Conservation (phyloP, 192 early-diverging fungal species). For the Podila verticillata region DNA sequence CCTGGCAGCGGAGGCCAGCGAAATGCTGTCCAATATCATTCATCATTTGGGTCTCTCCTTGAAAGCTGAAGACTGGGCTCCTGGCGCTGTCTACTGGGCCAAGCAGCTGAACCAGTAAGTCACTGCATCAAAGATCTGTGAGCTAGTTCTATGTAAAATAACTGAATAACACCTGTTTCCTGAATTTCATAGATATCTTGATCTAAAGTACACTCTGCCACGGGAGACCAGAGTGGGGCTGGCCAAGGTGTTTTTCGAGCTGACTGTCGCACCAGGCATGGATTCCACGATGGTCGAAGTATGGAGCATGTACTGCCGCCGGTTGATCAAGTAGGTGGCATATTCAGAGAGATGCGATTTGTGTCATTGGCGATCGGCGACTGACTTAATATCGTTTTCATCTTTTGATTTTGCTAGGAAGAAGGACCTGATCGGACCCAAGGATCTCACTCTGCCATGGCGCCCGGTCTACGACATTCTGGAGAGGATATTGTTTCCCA, state of each 20-base stretch:
- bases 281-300: slow-evolving; percentile 71
- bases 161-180: no score
- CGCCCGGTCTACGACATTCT: slow-evolving; percentile 75
- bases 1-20: slow-evolving; percentile 36
- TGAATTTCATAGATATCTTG: slow-evolving; percentile 63
- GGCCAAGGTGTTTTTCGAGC: slow-evolving; percentile 71
- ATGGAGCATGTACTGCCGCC: slow-evolving; percentile 66
- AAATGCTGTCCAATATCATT: slow-evolving; percentile 36
- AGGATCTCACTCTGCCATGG: slow-evolving; percentile 80
- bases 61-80: slow-evolving; percentile 64
- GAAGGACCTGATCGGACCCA: slow-evolving; percentile 67
- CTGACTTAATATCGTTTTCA: not conserved
- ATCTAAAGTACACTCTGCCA: slow-evolving; percentile 70
- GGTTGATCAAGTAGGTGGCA: slow-evolving; percentile 73
- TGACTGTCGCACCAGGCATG: slow-evolving; percentile 71
- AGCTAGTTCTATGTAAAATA: no score
- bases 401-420: slow-evolving; percentile 54
- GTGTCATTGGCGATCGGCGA: not conserved
- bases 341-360: not conserved
- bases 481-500: slow-evolving; percentile 66
- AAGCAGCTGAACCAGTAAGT: slow-evolving; percentile 66
- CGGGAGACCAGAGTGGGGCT: slow-evolving; percentile 62
- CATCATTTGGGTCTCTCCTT: slow-evolving; percentile 28
- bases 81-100: slow-evolving; percentile 67
- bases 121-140: not conserved